phyloP scores from a whole-genome alignment of 805 yeast species.

The Saccharomycopsis malanga region DNA sequence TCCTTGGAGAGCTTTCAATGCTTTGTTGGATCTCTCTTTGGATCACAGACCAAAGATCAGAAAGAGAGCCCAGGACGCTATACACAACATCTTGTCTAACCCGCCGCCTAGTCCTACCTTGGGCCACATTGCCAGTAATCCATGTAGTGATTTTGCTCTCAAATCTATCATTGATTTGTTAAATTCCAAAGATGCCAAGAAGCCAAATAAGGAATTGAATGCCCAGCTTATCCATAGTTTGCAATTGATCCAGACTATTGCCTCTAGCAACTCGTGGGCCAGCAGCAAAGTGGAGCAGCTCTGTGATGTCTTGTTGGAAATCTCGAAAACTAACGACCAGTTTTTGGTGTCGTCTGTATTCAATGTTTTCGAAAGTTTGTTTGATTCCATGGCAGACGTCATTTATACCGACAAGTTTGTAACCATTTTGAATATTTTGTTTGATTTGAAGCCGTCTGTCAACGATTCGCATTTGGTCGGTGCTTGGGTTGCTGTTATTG shows the following conservation, averaged over 20 bases:
- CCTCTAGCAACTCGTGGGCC: slow-evolving; percentile 82
- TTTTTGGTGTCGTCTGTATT: slow-evolving; percentile 77
- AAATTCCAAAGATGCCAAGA: slow-evolving; percentile 30
- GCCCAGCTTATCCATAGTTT: slow-evolving; percentile 61
- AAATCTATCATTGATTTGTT: slow-evolving; percentile 44
- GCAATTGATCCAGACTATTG: slow-evolving; percentile 66
- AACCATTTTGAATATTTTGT: slow-evolving; percentile 60
- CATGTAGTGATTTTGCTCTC: slow-evolving; percentile 64
- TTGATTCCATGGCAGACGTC: slow-evolving; percentile 53
- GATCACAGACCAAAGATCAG: slow-evolving; percentile 94
- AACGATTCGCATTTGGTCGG: slow-evolving; percentile 85
- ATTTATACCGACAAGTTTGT: slow-evolving; percentile 58
- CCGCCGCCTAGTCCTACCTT: slow-evolving; percentile 72
- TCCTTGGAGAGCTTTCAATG: slow-evolving; percentile 76
- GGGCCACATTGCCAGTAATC: slow-evolving; percentile 68
- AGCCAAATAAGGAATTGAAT: slow-evolving; percentile 27
- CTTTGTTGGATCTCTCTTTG: slow-evolving; percentile 66
- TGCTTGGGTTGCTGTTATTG: slow-evolving; percentile 91
- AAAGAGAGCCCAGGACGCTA: slow-evolving; percentile 88
- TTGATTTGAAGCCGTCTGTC: slow-evolving; percentile 72
- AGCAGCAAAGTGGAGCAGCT: slow-evolving; percentile 55
- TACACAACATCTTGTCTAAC: slow-evolving; percentile 51
- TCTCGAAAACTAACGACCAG: slow-evolving; percentile 80
- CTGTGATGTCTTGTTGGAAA: slow-evolving; percentile 68
- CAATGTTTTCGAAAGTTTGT: slow-evolving; percentile 74